phyloP scores from a whole-genome alignment of 1,284 basidiomycete genomes.

The Papiliotrema terrestris region DNA sequence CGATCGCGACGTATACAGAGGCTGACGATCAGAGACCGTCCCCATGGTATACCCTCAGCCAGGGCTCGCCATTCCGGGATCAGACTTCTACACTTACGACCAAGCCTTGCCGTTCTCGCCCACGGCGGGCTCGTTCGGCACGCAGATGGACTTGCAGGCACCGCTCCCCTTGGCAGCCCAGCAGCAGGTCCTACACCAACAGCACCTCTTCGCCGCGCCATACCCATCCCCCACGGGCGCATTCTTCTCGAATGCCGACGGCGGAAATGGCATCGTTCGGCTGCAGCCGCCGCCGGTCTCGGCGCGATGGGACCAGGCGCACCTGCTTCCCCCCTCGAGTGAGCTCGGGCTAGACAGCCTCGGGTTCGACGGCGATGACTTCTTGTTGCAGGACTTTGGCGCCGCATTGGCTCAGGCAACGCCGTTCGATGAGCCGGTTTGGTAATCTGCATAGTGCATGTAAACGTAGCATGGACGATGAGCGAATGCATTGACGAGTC shows the following conservation, averaged over 20 bases:
- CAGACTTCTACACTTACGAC: conserved; percentile 24
- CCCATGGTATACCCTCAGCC: conserved; percentile 3
- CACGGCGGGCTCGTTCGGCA: conserved; percentile 4
- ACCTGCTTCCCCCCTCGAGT: conserved; percentile 1
- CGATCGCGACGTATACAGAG: background rate
- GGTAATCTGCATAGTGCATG: background rate
- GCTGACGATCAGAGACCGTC: conserved; percentile 11
- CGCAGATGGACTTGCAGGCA: background rate
- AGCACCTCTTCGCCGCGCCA: background rate
- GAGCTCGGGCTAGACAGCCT: conserved; percentile 7
- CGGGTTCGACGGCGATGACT: conserved; percentile 6
- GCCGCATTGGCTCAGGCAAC: conserved; percentile 24
- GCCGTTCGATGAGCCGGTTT: conserved; percentile 10
- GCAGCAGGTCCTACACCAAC: background rate
- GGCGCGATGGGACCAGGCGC: conserved; percentile 9
- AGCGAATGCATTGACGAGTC: background rate
- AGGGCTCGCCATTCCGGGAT: background rate
- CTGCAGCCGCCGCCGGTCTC: conserved; percentile 2
- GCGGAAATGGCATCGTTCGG: background rate
- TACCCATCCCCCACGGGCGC: conserved; percentile 2
- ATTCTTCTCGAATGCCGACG: background rate
- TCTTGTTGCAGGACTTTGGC: conserved; percentile 14
- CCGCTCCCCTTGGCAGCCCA: background rate
- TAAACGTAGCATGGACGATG: too few relatives aligned
- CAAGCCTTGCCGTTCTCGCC: conserved; percentile 32